Evolutionary conservation across 768 basidiomycete genomes (phyloP), one percentile per base, ranked within the genome.

Genomic region (Clavulina sp.): DNA sequence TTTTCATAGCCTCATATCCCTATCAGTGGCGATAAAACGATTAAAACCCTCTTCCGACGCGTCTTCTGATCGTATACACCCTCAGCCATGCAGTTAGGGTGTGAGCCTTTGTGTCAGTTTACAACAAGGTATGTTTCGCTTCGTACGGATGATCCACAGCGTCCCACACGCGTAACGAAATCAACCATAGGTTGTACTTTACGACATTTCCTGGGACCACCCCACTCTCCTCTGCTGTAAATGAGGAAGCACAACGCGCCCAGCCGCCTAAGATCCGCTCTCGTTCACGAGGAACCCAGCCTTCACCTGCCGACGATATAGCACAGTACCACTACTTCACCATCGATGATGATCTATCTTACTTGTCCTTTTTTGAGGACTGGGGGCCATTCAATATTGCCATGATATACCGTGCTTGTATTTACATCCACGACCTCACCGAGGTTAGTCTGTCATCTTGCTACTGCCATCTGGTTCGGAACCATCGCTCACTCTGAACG

Each of bases 401-500:
- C n/a, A 85, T 84, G 84, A 84, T 89, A 30, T 89, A 87, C 70
- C 87, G 84, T 65, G 83, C 80, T 29, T 92, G 89, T 66, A 85
- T 93, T 31, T 76, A 88, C 57, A 81, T 92, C 53, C 89, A 92
- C 61, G 83, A 87, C 64, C 73, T 92, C 46, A 73, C 91, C 38
- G 81, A 86, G 72, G 85, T 84, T 52, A 40, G 63, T 57, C 6
- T 23, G 18, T 30, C 31, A 34, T 41, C 47, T 24, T 44, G 33
- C 51, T 33, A 28, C 26, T 44, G 38, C 41, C 41, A 38, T 5
- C 36, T 47, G 18, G 29, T 41, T 29, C 28, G 65, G 64, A 59
- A 61, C 65, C 63, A 60, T 56, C 62, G 66, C 68, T 63, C 50
- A 46, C 54, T 58, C 47, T 59, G 49, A 57, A 60, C 54, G 49